phyloP scores from a whole-genome alignment of 106 monocot genomes.

The Xerophyta viscosa region DNA sequence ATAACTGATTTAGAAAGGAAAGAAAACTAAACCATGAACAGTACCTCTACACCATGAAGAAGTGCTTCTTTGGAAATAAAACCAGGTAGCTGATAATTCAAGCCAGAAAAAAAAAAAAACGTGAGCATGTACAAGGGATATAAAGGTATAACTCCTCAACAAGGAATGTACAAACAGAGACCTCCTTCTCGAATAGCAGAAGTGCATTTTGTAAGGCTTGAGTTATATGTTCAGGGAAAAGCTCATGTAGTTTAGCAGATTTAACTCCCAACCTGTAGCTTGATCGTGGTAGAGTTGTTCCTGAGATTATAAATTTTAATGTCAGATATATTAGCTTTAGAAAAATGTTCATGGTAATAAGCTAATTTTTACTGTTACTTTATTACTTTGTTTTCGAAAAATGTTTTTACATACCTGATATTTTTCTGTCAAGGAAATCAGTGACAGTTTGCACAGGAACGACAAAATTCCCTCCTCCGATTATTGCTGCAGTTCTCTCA shows the following conservation, averaged over 20 bases:
- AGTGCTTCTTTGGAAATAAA: conserved; percentile 81
- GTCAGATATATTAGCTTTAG: not conserved
- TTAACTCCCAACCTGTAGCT: conserved; percentile 87
- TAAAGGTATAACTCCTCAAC: no score
- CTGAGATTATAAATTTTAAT: conserved; percentile 25
- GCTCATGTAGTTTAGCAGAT: conserved; percentile 72
- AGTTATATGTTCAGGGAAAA: conserved; percentile 66
- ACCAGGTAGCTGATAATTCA: conserved; percentile 66
- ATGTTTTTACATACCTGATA: conserved; percentile 55
- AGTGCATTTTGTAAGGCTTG: conserved; percentile 71
- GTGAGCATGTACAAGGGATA: no score
- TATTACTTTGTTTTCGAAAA: no score
- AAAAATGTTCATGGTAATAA: no score
- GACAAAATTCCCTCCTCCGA: conserved; percentile 94
- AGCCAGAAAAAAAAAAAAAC: conserved; percentile 1
- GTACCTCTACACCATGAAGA: conserved; percentile 99
- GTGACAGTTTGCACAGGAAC: conserved; percentile 87
- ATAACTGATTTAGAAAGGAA: no score
- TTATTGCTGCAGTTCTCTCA: conserved; percentile 77
- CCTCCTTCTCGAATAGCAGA: conserved; percentile 76
- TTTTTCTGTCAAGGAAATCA: conserved; percentile 80
- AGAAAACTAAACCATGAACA: no score
- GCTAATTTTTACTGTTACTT: no score
- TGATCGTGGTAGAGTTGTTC: conserved; percentile 61
- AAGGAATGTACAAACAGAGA: conserved; percentile 7